phyloP scores from a whole-genome alignment of 176 grass and related monocot species.

The Zoysia pacifica region DNA sequence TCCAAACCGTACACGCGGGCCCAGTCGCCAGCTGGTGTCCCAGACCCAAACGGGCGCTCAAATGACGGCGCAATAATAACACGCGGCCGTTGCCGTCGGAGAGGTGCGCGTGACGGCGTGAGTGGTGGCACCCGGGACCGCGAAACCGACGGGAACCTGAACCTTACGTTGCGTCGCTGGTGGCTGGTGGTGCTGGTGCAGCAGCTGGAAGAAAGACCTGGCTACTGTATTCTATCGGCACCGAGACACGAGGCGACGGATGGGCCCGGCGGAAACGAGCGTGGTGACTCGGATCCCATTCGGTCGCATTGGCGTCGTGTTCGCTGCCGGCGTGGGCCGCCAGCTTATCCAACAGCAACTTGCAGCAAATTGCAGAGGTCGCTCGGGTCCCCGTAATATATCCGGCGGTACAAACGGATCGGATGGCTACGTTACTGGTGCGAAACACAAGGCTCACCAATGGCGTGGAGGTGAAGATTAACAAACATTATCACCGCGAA shows the following conservation, averaged over 20 bases:
- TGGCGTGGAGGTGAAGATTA: background rate
- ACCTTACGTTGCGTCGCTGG: no score
- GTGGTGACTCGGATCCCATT: background rate
- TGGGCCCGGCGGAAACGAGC: background rate
- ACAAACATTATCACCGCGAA: background rate
- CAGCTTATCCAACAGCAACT: background rate
- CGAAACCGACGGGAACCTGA: background rate
- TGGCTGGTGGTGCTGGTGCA: no score
- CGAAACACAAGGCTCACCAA: background rate
- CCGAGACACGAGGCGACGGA: no score
- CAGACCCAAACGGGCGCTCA: background rate
- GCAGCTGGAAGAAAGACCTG: no score
- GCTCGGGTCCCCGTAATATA: background rate
- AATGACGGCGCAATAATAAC: constrained; percentile 17
- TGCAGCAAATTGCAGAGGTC: background rate
- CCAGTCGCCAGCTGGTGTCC: background rate
- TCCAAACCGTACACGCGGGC: background rate
- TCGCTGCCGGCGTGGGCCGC: background rate
- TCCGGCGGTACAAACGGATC: background rate
- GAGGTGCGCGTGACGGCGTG: background rate
- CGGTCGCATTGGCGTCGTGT: background rate
- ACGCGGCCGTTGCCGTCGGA: background rate
- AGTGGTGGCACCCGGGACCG: no score
- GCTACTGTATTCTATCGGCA: background rate
- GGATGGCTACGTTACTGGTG: background rate